Conservation (phyloP, 1,284 basidiomycete genomes). For the Heterobasidion occidentale region DNA sequence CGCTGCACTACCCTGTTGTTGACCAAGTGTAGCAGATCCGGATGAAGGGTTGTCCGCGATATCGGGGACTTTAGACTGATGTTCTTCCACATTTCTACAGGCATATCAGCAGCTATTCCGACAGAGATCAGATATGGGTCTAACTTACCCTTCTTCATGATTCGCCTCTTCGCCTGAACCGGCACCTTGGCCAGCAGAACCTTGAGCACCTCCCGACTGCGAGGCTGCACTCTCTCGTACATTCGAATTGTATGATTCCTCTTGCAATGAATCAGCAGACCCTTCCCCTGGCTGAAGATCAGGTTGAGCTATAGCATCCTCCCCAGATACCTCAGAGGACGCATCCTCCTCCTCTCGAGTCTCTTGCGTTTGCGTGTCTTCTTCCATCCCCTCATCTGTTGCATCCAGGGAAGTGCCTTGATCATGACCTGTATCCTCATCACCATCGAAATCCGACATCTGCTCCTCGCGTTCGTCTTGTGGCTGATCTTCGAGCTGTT, state of each 20-base stretch:
- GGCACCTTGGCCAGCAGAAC: conserved; percentile 11
- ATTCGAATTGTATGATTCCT: conserved; percentile 11
- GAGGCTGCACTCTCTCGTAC: conserved; percentile 2
- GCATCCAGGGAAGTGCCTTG: background rate
- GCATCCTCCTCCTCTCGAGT: background rate
- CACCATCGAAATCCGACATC: conserved; percentile 11
- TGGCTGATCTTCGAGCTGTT: background rate
- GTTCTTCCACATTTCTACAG: background rate
- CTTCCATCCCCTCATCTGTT: background rate
- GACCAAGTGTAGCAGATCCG: background rate
- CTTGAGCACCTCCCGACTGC: conserved; percentile 3
- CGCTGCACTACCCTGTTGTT: conserved; percentile 36
- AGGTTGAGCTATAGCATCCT: conserved; percentile 27
- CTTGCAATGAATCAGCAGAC: conserved; percentile 6
- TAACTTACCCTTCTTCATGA: conserved; percentile 8
- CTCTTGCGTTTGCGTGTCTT: conserved; percentile 5
- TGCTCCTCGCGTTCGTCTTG: background rate
- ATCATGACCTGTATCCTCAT: conserved; percentile 7
- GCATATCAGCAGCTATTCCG: background rate
- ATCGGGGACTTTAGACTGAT: background rate
- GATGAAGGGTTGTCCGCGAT: conserved; percentile 5
- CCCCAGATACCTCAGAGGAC: background rate
- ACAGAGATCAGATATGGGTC: background rate
- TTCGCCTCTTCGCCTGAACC: conserved; percentile 5
- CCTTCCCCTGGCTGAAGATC: conserved; percentile 31